Evolutionary conservation across 1,284 basidiomycete genomes (phyloP), one percentile per base, ranked within the genome.

Genomic region (Cutaneotrichosporon sp.): DNA sequence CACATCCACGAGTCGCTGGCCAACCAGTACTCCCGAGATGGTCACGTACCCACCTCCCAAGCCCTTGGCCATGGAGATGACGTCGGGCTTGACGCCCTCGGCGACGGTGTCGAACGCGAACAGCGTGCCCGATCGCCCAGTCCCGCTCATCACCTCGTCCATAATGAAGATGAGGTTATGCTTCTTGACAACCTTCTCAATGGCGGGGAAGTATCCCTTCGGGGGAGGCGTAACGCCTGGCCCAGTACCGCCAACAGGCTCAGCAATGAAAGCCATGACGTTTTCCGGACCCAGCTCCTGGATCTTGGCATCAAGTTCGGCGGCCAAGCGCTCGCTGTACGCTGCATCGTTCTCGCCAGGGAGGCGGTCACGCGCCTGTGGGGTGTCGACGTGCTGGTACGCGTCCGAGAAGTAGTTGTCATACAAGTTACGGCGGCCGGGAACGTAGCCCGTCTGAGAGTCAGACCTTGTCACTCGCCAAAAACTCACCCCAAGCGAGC

Each of bases 31-130:
- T 0, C 89, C 91, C 31, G 90, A 90, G 63, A 93, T 91, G 21
- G 90, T 83, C 6, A 86, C 89, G 80, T 92, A 93, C 34, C 90
- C 91, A 78, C 89, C 90, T 60, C 90, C 91, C 7, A 93, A 85
- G n/a, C 90, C 90, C 77, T 94, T 93, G 2, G 91, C 91, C 57
- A 92, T 84, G 13, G 89, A 88, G 76, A 93, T 88, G 32, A 93
- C 83, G 80, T 94, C 91, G 42, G 91, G 90, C 69, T 63, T 58
- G 31, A 74, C 70, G n/a, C 72, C 74, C 55, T 92, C 90, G 32
- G 89, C 89, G 42, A 73, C 68, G 14, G 62, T 60, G 57, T 71
- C 62, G 58, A 67, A 65, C 10, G 87, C 90, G 73, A 92, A 92
- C 51, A 91, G 72, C 46, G 70, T 69, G 1, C 90, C 90, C 2